phyloP scores from a whole-genome alignment of 108 stramenopile species.

The Pseudonitzschia pungens region DNA sequence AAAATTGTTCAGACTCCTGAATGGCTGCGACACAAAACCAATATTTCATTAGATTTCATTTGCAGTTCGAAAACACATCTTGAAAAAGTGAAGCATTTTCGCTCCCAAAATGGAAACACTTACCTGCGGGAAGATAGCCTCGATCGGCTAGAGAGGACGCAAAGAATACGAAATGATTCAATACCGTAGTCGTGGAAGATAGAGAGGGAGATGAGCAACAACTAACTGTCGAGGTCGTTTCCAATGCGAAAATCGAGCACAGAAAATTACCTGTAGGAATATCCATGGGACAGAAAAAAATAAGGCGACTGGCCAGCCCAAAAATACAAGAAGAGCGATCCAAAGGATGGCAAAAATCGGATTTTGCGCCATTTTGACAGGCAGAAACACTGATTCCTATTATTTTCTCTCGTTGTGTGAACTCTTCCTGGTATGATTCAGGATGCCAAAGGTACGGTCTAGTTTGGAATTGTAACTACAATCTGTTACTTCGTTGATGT shows the following conservation, averaged over 20 bases:
- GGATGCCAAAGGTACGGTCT: no score
- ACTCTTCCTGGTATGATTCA: no score
- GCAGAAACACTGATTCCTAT: no score
- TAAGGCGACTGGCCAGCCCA: constrained; percentile 82
- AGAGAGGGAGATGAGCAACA: background rate
- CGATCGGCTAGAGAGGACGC: background rate
- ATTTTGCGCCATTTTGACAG: constrained; percentile 62
- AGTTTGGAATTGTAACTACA: no score
- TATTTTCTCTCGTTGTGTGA: no score
- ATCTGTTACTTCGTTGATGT: no score
- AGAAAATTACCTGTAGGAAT: constrained; percentile 57
- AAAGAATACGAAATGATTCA: background rate
- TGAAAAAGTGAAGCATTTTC: no score
- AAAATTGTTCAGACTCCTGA: constrained; percentile 6
- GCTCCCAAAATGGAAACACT: background rate
- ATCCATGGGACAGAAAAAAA: constrained; percentile 59
- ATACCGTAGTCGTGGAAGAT: background rate
- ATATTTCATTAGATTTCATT: background rate
- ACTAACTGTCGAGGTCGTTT: background rate
- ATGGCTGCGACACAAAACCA: background rate
- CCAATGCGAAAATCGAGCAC: background rate
- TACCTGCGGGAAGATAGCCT: constrained; percentile 2
- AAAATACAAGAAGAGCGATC: constrained; percentile 59
- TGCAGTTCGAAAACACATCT: background rate
- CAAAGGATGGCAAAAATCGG: constrained; percentile 71